Percentiles rank a stretch among this genome's conserved stretches.
phyloP scores from a whole-genome alignment of 192 early-diverging fungal genomes.

The Entomortierella lignicola region DNA sequence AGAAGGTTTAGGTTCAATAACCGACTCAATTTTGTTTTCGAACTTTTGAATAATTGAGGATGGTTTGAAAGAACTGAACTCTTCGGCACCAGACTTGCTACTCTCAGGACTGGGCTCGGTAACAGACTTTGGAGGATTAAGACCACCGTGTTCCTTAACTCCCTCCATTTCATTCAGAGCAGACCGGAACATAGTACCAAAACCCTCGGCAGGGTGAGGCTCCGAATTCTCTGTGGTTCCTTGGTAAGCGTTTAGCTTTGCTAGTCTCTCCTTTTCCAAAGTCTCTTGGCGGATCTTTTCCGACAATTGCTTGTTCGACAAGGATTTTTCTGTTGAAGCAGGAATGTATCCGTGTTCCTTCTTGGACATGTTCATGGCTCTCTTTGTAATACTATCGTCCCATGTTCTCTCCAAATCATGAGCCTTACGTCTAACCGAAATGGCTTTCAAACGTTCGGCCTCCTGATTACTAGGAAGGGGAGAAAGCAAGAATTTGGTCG shows the following conservation, averaged over 20 bases:
- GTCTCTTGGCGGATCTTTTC: slow-evolving; percentile 11
- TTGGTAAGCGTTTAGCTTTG: slow-evolving; percentile 17
- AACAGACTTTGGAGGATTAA: slow-evolving; percentile 13
- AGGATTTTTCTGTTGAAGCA: slow-evolving; percentile 14
- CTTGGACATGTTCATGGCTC: slow-evolving; percentile 34
- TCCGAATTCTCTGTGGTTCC: slow-evolving; percentile 18
- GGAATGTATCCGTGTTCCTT: slow-evolving; percentile 45
- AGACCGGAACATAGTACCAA: slow-evolving; percentile 14
- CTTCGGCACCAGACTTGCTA: not conserved
- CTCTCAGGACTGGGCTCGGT: not conserved
- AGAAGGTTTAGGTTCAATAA: slow-evolving; percentile 35
- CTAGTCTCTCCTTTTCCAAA: slow-evolving; percentile 5
- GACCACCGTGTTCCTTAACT: slow-evolving; percentile 17
- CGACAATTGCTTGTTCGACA: slow-evolving; percentile 1
- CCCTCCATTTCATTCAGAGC: slow-evolving; percentile 10
- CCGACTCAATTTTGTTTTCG: slow-evolving; percentile 5
- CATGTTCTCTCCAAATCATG: slow-evolving; percentile 16
- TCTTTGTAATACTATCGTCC: slow-evolving; percentile 53
- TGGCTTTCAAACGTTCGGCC: slow-evolving; percentile 18
- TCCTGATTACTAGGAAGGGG: slow-evolving; percentile 33
- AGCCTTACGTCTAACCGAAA: slow-evolving; percentile 12
- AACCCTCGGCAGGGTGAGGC: slow-evolving; percentile 18
- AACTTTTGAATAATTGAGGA: not conserved
- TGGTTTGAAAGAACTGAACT: too few relatives aligned
- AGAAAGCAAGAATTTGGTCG: slow-evolving; percentile 31